These are phyloP conservation scores for Fagopyrum homotropicum DNA, from an alignment of 148 eudicot genomes.

Conservation along the genomic window DNA sequence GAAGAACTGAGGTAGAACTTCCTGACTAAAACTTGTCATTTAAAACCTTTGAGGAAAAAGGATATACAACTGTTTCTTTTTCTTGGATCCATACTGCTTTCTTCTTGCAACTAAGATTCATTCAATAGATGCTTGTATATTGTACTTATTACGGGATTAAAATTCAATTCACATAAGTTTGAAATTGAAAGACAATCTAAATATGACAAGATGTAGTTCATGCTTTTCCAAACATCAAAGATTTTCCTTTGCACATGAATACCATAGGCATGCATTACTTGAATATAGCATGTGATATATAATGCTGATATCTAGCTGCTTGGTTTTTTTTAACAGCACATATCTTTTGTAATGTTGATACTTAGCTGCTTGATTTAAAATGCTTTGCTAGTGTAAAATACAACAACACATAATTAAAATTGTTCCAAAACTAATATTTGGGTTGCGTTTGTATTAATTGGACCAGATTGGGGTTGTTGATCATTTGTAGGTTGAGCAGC, in stretches of 20 bases:
- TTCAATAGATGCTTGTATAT: neutral
- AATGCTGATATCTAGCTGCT: neutral
- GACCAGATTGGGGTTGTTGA: neutral
- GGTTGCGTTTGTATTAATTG: neutral
- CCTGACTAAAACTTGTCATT: neutral
- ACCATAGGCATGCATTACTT: neutral
- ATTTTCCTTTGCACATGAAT: neutral
- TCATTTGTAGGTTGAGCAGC: conserved; percentile 11
- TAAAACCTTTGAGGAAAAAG: neutral
- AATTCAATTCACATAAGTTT: neutral
- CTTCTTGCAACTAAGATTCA: neutral
- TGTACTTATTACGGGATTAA: neutral
- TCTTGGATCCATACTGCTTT: neutral
- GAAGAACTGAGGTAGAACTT: conserved; percentile 13
- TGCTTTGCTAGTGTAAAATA: neutral
- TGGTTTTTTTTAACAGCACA: neutral
- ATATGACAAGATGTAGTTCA: neutral
- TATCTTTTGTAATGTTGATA: neutral
- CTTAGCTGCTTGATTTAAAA: neutral
- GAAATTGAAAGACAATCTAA: neutral
- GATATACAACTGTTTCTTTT: neutral
- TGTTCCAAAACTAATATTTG: neutral
- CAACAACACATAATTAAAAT: neutral
- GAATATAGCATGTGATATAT: neutral
- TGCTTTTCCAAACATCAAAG: neutral